Conservation (phyloP, 1,284 basidiomycete species). For the Cutaneotrichosporon sp. region DNA sequence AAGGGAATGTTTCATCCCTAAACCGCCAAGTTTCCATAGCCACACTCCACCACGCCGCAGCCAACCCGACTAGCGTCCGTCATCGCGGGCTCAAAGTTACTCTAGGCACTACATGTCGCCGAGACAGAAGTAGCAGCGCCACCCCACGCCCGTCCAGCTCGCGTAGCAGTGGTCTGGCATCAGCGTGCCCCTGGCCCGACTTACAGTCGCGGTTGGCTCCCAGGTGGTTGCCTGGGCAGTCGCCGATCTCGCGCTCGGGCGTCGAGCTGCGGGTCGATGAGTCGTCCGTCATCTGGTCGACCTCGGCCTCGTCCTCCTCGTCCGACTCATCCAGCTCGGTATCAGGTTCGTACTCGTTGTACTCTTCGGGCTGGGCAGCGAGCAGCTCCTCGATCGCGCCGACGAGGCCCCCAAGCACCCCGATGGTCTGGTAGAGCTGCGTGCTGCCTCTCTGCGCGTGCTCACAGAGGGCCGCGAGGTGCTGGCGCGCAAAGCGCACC, state of each 20-base stretch:
- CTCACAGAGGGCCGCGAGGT: neutral
- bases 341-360: too few relatives aligned
- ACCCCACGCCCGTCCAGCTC: neutral
- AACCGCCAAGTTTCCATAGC: too few relatives aligned
- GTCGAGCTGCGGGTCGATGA: neutral
- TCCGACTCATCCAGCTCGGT: neutral
- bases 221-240: neutral
- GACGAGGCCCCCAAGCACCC: neutral
- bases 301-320: neutral
- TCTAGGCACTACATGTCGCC: neutral
- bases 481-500: neutral
- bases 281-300: neutral
- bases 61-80: neutral
- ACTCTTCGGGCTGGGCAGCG: neutral
- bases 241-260: neutral
- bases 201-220: neutral
- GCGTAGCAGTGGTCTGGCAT: neutral
- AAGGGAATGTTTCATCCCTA: too few relatives aligned
- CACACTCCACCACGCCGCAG: too few relatives aligned
- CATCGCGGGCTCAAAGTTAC: neutral
- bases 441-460: neutral
- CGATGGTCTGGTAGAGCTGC: neutral
- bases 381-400: neutral
- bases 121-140: slow-evolving; percentile 1
- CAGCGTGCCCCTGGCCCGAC: neutral